Conservation (phyloP, 2,329 filamentous ascomycete species). For the Endoconidiophora polonica region DNA sequence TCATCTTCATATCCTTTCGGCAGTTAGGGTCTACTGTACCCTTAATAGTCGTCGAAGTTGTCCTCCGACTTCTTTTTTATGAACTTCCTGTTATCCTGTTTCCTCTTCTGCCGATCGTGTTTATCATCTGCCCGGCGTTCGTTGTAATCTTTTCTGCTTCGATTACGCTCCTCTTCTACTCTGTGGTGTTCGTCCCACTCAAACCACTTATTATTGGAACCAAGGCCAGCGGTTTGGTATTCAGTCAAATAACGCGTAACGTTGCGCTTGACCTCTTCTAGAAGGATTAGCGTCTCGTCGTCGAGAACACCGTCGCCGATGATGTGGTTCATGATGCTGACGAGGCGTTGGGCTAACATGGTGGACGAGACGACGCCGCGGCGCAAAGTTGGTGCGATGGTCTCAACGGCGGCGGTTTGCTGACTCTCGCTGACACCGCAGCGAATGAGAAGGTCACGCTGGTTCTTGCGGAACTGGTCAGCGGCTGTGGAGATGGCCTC, state of each 20-base stretch:
- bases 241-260: constrained; percentile 3
- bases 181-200: constrained; percentile 10
- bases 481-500: background rate
- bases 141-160: background rate
- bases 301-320: constrained; percentile 5
- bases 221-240: constrained; percentile 3
- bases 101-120: background rate
- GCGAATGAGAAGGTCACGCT: constrained; percentile 5
- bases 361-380: constrained; percentile 1
- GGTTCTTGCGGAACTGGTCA: constrained; percentile 6
- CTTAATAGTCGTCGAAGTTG: no score
- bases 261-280: constrained; percentile 4
- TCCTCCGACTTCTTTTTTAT: background rate
- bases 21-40: no score
- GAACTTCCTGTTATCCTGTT: background rate
- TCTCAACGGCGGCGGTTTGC: background rate
- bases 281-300: constrained; percentile 1
- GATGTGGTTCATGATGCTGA: constrained; percentile 4
- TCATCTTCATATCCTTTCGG: no score
- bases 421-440: background rate
- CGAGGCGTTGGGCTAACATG: constrained; percentile 18
- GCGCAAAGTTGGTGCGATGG: background rate
- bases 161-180: background rate
- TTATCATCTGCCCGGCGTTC: constrained; percentile 1
- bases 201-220: constrained; percentile 5